Base-by-base conservation (phyloP, 768 basidiomycete genomes). In the Tricholoma hemisulphureum region DNA sequence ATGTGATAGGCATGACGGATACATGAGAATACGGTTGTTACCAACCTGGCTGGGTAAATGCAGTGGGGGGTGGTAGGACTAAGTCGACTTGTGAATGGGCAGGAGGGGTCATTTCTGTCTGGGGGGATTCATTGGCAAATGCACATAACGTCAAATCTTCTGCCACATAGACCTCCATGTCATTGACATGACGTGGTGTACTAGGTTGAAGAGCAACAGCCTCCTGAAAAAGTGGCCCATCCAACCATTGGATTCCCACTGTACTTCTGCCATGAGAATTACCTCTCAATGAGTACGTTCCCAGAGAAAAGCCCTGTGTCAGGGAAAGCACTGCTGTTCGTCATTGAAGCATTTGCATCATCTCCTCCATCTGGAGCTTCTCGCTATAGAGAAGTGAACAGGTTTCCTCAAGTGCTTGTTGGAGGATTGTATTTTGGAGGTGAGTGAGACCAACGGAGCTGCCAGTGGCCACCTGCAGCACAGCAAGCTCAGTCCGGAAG, bases 11-110 rank as follows among this genome's bases (percentile, higher is more conserved):
- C n/a, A n/a, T n/a, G n/a, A n/a, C n/a, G n/a, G n/a, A n/a, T n/a
- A n/a, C n/a, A n/a, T n/a, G n/a, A n/a, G n/a, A n/a, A n/a, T n/a
- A n/a, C n/a, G n/a, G n/a, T n/a, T n/a, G n/a, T n/a, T n/a, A n/a
- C n/a, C n/a, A n/a, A 64, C 69, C 64, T 46, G 57, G 57, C 11
- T 46, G 46, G 11, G 53, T 55, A 43, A 70, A 70, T 9, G 69
- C 65, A 2, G 50, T 56, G 1, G 55, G 20, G 0, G 63, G 59
- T 6, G 67, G 69, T 7, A 69, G 45, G 1, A 70, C 62, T 23
- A 70, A 59, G 58, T 67, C 64, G 51, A 69, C 56, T 60, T 63
- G 52, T 8, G 63, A 57, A 14, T 39, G 28, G 21, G 55, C n/a
- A 8, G 56, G 55, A 16, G 52, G 14, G 4, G 54, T 23, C 16